Percentiles rank a stretch among this genome's conserved stretches.
phyloP scores from a whole-genome alignment of 148 eudicot species.

The Rhododendron mucronatum region DNA sequence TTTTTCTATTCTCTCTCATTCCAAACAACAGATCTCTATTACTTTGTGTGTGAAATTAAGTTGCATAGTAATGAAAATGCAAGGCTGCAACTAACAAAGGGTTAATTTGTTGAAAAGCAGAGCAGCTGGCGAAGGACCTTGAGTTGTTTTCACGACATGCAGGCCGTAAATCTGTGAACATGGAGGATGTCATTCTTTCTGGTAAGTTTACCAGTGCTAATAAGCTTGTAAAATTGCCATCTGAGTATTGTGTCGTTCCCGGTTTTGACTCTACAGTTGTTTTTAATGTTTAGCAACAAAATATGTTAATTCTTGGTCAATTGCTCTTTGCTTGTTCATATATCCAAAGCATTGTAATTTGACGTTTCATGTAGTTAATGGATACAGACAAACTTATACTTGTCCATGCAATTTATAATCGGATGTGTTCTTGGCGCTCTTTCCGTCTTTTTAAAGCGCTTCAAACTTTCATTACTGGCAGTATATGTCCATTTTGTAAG shows the following conservation, averaged over 20 bases:
- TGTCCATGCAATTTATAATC: neutral
- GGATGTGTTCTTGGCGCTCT: neutral
- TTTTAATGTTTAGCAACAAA: neutral
- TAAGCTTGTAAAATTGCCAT: constrained; percentile 1
- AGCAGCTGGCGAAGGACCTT: constrained; percentile 87
- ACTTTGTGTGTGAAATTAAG: neutral
- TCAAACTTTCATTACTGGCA: neutral
- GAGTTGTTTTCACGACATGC: constrained; percentile 90
- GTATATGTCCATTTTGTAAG: neutral
- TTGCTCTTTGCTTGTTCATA: neutral
- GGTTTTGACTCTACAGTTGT: neutral
- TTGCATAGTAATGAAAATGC: neutral
- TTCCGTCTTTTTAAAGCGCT: neutral
- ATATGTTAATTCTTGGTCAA: neutral
- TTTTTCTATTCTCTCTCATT: too few species aligned
- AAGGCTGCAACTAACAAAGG: constrained; percentile 14
- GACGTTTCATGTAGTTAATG: neutral
- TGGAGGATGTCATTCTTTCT: constrained; percentile 87
- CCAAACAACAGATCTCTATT: too few species aligned
- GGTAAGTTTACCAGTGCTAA: constrained; percentile 38
- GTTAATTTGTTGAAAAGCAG: constrained; percentile 38
- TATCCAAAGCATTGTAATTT: neutral
- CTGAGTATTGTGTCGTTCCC: neutral
- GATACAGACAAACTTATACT: neutral
- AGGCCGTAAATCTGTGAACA: constrained; percentile 82